Base-by-base conservation (phyloP, 2,329 filamentous ascomycete genomes). In the Epichloe sylvatica region DNA sequence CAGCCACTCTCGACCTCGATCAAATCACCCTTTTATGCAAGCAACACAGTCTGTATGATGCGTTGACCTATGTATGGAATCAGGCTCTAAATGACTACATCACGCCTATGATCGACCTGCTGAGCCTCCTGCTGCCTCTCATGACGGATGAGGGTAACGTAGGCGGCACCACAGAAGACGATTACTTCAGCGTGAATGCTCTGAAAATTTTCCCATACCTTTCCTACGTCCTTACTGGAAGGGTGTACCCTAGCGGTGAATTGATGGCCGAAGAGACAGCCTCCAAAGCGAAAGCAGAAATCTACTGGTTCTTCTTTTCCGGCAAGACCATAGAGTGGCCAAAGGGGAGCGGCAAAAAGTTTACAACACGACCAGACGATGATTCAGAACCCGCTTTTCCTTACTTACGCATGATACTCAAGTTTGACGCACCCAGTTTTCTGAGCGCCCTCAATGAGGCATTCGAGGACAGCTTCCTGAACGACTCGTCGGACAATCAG, bases 1-100 rank as follows among this genome's bases (percentile, higher is more conserved):
- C 91, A 1, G 73, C 79, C 13, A 95, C 89, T 0, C 81, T 98
- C 62, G 94, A 98, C 62, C 81, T 98, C 56, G 91, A 98, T 62
- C 87, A 97, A 65, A 81, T 94, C 51, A 96, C 91, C 0, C 77
- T 78, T 12, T 73, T 98, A 23, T 98, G 92, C 74, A 94, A 92
- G 64, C 84, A 91, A 62, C 83, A 97, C 64, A 80, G 84, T 55
- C 76, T 98, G 4, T 98, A 96, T 61, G 94, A 98, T 66, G 94
- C 92, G 2, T 77, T 96, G 50, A 89, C 94, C 41, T 96, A 97
- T 63, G 86, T 98, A 49, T 98, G 92, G 92, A 97, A 94, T 53
- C 84, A 87, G 64, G 89, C 88, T 3, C 71, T 98, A 30, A 72
- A 74, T 53, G 94, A 98, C 65, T 96, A 94, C 59, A 82, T 96